A percentile compares a stretch with the other conserved stretches of the same genome.
Evolutionary conservation across 805 yeast species (phyloP).

Genomic region (Teunomyces cretensis): DNA sequence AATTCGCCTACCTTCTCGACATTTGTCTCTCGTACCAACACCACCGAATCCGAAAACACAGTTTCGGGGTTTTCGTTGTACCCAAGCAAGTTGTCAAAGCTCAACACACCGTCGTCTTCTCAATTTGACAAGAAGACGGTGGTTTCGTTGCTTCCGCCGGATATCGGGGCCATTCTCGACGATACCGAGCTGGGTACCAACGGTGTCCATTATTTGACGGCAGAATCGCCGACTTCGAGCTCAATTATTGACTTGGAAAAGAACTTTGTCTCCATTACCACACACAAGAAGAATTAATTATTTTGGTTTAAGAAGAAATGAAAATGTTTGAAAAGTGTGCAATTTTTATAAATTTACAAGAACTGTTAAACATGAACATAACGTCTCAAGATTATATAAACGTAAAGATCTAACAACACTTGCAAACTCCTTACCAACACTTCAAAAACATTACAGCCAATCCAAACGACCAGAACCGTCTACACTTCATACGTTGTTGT

Average conservation of each 20-base stretch:
- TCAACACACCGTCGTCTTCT: slow-evolving; percentile 4
- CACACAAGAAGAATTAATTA: slow-evolving; percentile 8
- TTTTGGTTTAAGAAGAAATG: no score
- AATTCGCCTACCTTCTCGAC: slow-evolving; percentile 28
- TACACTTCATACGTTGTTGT: no score
- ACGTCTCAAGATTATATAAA: no score
- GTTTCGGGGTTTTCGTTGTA: slow-evolving; percentile 8
- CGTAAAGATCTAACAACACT: no score
- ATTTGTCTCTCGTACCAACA: background rate
- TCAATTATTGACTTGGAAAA: slow-evolving; percentile 3
- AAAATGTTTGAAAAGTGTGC: no score
- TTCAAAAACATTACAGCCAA: no score
- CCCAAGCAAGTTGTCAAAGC: slow-evolving; percentile 12
- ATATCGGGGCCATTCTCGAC: background rate
- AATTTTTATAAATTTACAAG: no score
- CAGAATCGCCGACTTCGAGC: background rate
- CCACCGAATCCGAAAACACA: background rate
- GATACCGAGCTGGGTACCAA: background rate
- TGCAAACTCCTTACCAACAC: no score
- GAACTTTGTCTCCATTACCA: slow-evolving; percentile 8
- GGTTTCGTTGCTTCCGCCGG: background rate
- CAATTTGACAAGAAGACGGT: background rate
- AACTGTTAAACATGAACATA: no score
- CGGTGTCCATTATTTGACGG: background rate
- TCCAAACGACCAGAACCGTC: no score